Evolutionary conservation across 495 filamentous ascomycete genomes (phyloP), one percentile per base, ranked within the genome.

Genomic region (Penicillium cosmopolitanum): DNA sequence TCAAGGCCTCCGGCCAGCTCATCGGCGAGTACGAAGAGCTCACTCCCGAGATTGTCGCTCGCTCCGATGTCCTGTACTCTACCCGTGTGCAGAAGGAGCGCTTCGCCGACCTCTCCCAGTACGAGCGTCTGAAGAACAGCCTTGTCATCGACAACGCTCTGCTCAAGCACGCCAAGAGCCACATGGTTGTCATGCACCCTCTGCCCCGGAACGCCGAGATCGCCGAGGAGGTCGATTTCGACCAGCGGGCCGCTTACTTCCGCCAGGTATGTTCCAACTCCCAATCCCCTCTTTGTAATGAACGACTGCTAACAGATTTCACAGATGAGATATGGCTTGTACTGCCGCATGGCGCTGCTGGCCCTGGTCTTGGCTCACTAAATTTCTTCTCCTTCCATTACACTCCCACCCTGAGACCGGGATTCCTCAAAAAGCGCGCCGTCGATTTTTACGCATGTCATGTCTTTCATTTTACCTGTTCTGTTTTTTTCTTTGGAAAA

Each of bases 271-370:
- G 89, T 84, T 67, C n/a, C n/a, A 18, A 44, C 8, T 15, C 42
- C 16, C 6, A 19, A 44, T 44, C n/a, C 42, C 7, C 42, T 52
- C 51, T 52, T 25, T 50, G 33, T 23, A 15, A 19, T 16, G n/a
- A 11, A 21, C 33, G 19, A 5, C 43, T 43, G 61, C 72, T 77
- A 71, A 80, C 78, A 80, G 70, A 81, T 67, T 38, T 51, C 64
- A 55, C 69, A 98, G 96, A 98, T 98, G 95, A 85, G 87, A 75
- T 97, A 98, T 78, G 95, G 95, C 58, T 86, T 98, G 55, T 98
- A 97, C 82, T 95, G 90, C 75, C 89, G 95, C 61, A 98, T 98
- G 93, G 95, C 95, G 53, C 78, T 98, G 77, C 80, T 98, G 68
- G 95, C 95, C 57, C 76, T 98, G 72, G 88, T 98, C 69, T 84